Base-by-base conservation (phyloP, 441 rosid species). In the Pelargonium exstipulatum region DNA sequence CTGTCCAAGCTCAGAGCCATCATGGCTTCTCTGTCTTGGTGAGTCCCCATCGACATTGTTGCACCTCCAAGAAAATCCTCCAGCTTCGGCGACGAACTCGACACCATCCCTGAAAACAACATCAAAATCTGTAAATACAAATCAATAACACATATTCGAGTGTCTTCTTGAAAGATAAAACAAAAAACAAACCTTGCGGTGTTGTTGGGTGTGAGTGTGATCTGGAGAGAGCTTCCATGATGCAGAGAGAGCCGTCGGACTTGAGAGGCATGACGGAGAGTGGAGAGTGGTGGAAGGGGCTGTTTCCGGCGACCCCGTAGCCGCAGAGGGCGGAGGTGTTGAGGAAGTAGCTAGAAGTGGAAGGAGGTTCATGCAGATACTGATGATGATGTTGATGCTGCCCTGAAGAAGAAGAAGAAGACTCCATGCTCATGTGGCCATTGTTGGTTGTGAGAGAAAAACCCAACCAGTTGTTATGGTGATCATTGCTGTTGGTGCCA, bases 231-330 rank as follows among this genome's bases (percentile, higher is more conserved):
- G 95, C 92, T 80, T 90, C 99, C 96, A 90, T 90, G 32, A 90
- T 69, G 79, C 98, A 95, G 71, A 92, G 97, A 65, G 99, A 92
- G 42, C 97, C 99, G 60, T 95, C 97, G 72, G 99, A 90, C 84
- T 87, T 90, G 60, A 95, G 86, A 14, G 99, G 98, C 97, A 95
- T 90, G 9, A 75, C 84, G 29, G 96, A 85, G 71, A 90, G 78
- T 48, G 85, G 78, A 51, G 91, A 84, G 76, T 83, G 55, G n/a
- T 29, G 85, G 16, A 80, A 51, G 35, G 78, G 88, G 26, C 77
- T 72, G 68, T 69, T 79, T 65, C 83, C 87, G 73, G 71, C 53
- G 90, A 75, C 40, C 48, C 53, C 14, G 13, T 0, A 22, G 24
- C 24, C 1, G 24, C 24, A 22, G 24, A 22, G 24, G 2, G 32